Evolutionary conservation across 306 rosid genomes (phyloP), one percentile per base, ranked within the genome.

Genomic region (Prunus mume): DNA sequence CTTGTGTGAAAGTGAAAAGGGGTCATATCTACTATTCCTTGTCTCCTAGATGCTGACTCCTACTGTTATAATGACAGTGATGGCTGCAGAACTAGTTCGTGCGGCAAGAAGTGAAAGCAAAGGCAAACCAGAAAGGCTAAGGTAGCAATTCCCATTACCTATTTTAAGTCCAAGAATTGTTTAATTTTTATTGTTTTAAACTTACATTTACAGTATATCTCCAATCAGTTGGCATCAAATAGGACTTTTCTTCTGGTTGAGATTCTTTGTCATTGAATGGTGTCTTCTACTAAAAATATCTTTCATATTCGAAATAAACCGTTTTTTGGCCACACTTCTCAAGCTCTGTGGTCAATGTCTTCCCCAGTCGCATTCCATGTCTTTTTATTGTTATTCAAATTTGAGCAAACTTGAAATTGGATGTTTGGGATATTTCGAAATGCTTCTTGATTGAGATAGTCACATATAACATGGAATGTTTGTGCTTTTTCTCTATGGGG

Each of bases 31-130:
- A 12, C 22, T 20, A 38, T 65, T 52, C 56, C 65, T 27, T 63
- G 34, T 65, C 57, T 64, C 72, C 69, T 43, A 60, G 47, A 32
- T 68, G 18, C 72, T 74, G 47, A 79, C 32, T 63, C 20, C 76
- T 60, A 15, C 24, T 55, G 68, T 65, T 78, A 18, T 77, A 58
- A 61, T 82, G 70, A 20, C 80, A 94, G 98, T 94, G 80, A 94
- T 94, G 97, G 98, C 96, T 65, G 97, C 96, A 61, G 98, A 92
- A 85, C 86, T 94, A 47, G 92, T 94, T 50, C 93, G 92, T 58
- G 79, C 79, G 28, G 94, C 91, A 56, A 86, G 87, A 82, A 85
- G 61, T 73, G 97, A 91, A 89, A 73, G 68, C 74, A 66, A 87
- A 69, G 83, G 82, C 9, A 85, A 83, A 80, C 96, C 92, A 30